Evolutionary conservation across 23 red algal genomes (phyloP).

Genomic region (Chondrus crispus): DNA sequence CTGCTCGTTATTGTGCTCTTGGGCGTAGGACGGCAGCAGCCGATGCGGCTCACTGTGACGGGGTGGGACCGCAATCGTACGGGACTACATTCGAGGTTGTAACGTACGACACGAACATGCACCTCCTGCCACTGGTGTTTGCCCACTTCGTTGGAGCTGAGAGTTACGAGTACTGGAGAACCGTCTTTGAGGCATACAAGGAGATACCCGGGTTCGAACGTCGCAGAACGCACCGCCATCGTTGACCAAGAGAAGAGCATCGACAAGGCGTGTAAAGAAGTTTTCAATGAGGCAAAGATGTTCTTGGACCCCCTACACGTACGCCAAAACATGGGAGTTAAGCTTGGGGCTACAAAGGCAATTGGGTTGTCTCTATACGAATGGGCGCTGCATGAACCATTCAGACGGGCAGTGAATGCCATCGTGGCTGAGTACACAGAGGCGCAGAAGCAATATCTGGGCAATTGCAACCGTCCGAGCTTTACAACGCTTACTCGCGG

Average conservation of each 20-base stretch:
- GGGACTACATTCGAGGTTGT: background rate
- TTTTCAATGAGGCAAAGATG: too few species aligned
- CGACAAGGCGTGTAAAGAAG: too few species aligned
- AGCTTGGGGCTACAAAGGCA: too few species aligned
- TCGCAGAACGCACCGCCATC: too few species aligned
- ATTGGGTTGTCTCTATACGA: too few species aligned
- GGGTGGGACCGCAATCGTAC: slow-evolving; percentile 15
- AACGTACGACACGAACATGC: background rate
- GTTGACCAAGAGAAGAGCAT: too few species aligned
- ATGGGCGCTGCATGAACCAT: too few species aligned
- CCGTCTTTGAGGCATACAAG: background rate
- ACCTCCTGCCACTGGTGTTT: background rate
- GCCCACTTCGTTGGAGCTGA: background rate
- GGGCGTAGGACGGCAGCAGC: background rate
- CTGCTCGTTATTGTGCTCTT: background rate
- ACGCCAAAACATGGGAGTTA: too few species aligned
- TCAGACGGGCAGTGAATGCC: background rate
- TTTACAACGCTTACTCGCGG: slow-evolving; percentile 4
- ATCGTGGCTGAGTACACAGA: background rate
- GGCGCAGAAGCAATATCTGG: background rate
- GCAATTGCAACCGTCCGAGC: background rate
- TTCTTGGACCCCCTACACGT: too few species aligned
- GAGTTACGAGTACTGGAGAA: background rate
- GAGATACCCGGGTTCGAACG: too few species aligned
- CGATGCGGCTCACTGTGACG: slow-evolving; percentile 17